A percentile compares a stretch with the other conserved stretches of the same genome.
phyloP scores from a whole-genome alignment of 192 early-diverging fungal genomes.

The Podila clonocystis region DNA sequence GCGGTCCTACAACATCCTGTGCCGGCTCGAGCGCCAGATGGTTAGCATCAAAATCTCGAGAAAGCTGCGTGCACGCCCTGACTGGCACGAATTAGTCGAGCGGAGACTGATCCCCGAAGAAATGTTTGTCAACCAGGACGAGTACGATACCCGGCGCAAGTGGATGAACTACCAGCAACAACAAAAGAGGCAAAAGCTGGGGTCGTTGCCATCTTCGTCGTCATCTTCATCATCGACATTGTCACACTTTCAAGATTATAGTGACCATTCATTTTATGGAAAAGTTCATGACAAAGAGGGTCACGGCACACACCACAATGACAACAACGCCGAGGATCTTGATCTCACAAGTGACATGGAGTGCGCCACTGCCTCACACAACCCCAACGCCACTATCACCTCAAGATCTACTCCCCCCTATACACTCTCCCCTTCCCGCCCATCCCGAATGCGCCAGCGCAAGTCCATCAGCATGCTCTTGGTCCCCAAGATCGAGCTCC shows the following conservation, averaged over 20 bases:
- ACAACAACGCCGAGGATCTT: too few relatives aligned
- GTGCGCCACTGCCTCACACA: neutral
- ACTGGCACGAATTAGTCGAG: conserved; percentile 36
- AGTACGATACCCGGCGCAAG: conserved; percentile 10
- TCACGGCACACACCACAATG: too few relatives aligned
- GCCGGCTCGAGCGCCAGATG: conserved; percentile 34
- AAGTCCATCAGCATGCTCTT: conserved; percentile 30
- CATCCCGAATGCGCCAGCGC: neutral
- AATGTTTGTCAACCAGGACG: conserved; percentile 25
- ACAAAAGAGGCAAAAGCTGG: neutral
- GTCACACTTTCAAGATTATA: too few relatives aligned
- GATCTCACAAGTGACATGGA: too few relatives aligned
- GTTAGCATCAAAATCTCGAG: conserved; percentile 21
- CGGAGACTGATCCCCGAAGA: conserved; percentile 33
- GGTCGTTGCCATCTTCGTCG: too few relatives aligned
- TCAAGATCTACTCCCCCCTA: neutral
- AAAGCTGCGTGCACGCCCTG: conserved; percentile 20
- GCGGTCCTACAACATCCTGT: conserved; percentile 20
- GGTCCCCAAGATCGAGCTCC: conserved; percentile 28
- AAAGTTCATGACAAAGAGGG: too few relatives aligned
- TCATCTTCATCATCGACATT: too few relatives aligned
- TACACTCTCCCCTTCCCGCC: neutral
- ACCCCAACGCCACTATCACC: neutral
- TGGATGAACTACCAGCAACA: conserved; percentile 19
- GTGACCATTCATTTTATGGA: too few relatives aligned